Evolutionary conservation across 345 rosid genomes (phyloP).

Genomic region (Turritis glabra): DNA sequence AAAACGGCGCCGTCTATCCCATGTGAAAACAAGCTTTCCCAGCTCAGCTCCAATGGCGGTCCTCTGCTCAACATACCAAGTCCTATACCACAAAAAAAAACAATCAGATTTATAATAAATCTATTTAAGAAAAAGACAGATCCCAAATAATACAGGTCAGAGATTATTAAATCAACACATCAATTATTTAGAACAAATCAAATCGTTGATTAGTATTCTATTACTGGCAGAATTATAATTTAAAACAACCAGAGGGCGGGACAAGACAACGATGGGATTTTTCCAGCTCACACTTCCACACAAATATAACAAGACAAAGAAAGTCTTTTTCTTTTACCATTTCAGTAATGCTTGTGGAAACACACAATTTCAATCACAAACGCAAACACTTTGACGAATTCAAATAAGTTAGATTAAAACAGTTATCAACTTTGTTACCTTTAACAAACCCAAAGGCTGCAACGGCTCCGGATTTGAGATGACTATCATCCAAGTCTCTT

Average conservation of each 20-base stretch:
- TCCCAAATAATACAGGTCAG: slow-evolving; percentile 35
- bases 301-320: slow-evolving; percentile 28
- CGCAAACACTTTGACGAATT: not conserved
- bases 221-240: slow-evolving; percentile 17
- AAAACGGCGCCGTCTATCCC: slow-evolving; percentile 39
- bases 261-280: slow-evolving; percentile 12
- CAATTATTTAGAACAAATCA: slow-evolving; percentile 19
- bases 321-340: not conserved
- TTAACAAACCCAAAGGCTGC: slow-evolving; percentile 82
- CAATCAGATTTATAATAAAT: not conserved
- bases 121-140: not conserved
- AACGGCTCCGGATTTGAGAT: slow-evolving; percentile 70
- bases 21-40: slow-evolving; percentile 39
- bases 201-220: slow-evolving; percentile 23
- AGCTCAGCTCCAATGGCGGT: slow-evolving; percentile 59
- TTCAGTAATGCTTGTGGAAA: not conserved
- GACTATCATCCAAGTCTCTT: slow-evolving; percentile 72
- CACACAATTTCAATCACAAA: not conserved
- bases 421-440: slow-evolving; percentile 49
- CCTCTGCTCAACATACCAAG: slow-evolving; percentile 64
- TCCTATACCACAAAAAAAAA: slow-evolving; percentile 45
- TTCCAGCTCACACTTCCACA: slow-evolving; percentile 35
- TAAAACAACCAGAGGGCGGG: slow-evolving; percentile 15
- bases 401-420: not conserved
- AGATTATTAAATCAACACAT: slow-evolving; percentile 22